Evolutionary conservation across 495 filamentous ascomycete genomes (phyloP).

Genomic region (Xylaria castorea): DNA sequence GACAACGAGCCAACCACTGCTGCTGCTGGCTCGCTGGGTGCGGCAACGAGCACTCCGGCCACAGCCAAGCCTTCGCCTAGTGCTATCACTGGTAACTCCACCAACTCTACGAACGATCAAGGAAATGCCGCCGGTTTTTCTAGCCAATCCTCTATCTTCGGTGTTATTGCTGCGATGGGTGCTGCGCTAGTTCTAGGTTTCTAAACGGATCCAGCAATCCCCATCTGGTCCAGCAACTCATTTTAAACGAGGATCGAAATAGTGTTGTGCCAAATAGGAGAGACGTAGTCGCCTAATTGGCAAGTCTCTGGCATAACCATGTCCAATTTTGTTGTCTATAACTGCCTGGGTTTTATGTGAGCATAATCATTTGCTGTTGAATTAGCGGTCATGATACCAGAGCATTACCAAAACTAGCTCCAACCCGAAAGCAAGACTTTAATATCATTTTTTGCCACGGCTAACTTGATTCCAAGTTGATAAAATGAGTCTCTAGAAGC

Average conservation of each 20-base stretch:
- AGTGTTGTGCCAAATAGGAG: not conserved
- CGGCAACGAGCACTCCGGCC: constrained; percentile 15
- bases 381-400: constrained; percentile 22
- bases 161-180: constrained; percentile 33
- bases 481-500: not conserved
- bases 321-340: constrained; percentile 35
- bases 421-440: not conserved
- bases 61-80: not conserved
- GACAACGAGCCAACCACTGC: constrained; percentile 5
- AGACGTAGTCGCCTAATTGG: not conserved
- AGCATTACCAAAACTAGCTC: not conserved
- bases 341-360: constrained; percentile 4
- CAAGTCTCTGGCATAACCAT: not conserved
- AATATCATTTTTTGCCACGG: not conserved
- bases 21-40: constrained; percentile 8
- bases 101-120: not conserved
- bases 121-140: constrained; percentile 19
- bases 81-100: not conserved
- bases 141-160: constrained; percentile 34
- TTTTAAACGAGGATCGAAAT: not conserved
- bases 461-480: not conserved
- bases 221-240: not conserved
- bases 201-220: constrained; percentile 17
- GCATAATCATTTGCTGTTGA: constrained; percentile 7
- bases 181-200: constrained; percentile 35